Evolutionary conservation across 306 rosid genomes (phyloP).

Genomic region (Inga laurina): DNA sequence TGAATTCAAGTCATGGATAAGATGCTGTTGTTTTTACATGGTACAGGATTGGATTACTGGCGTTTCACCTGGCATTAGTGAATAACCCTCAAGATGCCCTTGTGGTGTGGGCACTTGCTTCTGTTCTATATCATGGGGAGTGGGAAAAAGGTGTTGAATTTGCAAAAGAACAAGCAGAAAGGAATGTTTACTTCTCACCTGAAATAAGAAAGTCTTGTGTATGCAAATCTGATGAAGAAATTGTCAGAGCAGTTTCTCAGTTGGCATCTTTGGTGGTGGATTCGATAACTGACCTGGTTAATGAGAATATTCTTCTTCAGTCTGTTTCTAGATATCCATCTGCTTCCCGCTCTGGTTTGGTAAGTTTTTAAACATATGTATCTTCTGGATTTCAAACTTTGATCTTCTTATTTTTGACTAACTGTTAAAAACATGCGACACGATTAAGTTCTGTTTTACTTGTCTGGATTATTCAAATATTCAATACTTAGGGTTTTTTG

Average conservation of each 20-base stretch:
- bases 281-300: constrained; percentile 44
- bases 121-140: constrained; percentile 75
- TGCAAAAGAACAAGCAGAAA: constrained; percentile 58
- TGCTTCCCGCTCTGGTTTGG: constrained; percentile 48
- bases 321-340: constrained; percentile 47
- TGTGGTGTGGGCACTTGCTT: constrained; percentile 69
- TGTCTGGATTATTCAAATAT: constrained; percentile 19
- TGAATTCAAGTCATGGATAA: background rate
- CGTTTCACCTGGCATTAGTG: constrained; percentile 76
- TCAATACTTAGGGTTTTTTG: constrained; percentile 20
- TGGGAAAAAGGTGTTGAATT: constrained; percentile 70
- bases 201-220: constrained; percentile 58
- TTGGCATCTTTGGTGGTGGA: constrained; percentile 63
- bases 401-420: constrained; percentile 21
- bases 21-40: constrained; percentile 35
- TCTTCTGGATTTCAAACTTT: constrained; percentile 13
- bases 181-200: constrained; percentile 53
- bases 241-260: constrained; percentile 57
- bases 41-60: constrained; percentile 80
- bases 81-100: constrained; percentile 70
- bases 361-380: constrained; percentile 42
- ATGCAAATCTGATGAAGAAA: constrained; percentile 59
- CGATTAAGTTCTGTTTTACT: constrained; percentile 29
- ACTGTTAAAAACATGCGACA: constrained; percentile 17
- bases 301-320: constrained; percentile 38